A percentile compares a stretch with the other conserved stretches of the same genome.
Conservation (phyloP, 1,284 basidiomycete genomes). For the Neolentinus lepideus region DNA sequence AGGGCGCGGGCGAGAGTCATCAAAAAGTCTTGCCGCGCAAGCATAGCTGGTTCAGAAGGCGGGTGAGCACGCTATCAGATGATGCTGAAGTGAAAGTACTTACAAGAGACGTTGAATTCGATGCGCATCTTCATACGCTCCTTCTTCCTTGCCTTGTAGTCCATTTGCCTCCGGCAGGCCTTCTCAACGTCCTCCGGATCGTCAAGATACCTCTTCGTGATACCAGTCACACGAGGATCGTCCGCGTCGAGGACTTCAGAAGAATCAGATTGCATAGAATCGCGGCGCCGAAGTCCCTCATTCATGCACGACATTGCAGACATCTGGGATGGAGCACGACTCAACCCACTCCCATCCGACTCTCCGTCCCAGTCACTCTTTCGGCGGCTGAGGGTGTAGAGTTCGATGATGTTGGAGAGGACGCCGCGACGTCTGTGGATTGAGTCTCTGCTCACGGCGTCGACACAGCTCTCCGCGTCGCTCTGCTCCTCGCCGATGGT, state of each 20-base stretch:
- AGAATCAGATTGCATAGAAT: constrained; percentile 19
- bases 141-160: constrained; percentile 57
- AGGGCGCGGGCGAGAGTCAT: constrained; percentile 56
- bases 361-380: constrained; percentile 9
- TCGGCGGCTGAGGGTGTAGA: constrained; percentile 35
- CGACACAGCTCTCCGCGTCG: constrained; percentile 2
- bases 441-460: constrained; percentile 9
- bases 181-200: constrained; percentile 56
- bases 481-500: constrained; percentile 1
- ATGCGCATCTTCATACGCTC: constrained; percentile 54
- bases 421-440: constrained; percentile 21
- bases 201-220: constrained; percentile 31
- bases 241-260: constrained; percentile 47
- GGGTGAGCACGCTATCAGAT: constrained; percentile 9
- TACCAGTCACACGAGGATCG: constrained; percentile 41
- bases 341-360: constrained; percentile 7
- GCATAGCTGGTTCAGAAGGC: constrained; percentile 33
- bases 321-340: constrained; percentile 17
- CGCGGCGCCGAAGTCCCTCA: constrained; percentile 4
- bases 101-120: constrained; percentile 65
- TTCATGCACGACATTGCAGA: constrained; percentile 9
- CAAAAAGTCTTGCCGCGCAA: constrained; percentile 54
- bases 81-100: constrained; percentile 14
- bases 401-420: constrained; percentile 44
- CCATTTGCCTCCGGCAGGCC: constrained; percentile 50